Evolutionary conservation across 1,139 yeast species (phyloP), one percentile per base, ranked within the genome.

Genomic region (Lodderomyces parapsilosis): DNA sequence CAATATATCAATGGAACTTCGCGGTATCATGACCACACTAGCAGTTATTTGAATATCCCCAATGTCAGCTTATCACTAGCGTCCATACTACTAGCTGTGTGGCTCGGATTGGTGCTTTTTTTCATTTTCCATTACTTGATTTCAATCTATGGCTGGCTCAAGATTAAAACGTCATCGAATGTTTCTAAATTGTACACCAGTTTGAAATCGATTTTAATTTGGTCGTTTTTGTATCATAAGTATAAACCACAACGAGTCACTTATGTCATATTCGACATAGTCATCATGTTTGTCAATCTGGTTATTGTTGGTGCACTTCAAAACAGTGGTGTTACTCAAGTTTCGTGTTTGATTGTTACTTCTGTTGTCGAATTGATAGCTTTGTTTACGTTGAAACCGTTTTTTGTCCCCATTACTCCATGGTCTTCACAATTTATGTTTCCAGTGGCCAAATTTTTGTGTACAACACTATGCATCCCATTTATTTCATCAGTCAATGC

Each of bases 221-320:
- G 82, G 81, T 68, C 75, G 3, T 63, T 63, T 39, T 55, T 66
- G 20, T 79, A 78, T 54, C 66, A 69, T 46, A 63, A 64, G 25
- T 75, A 71, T 52, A 65, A 67, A 22, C 81, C 83, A 1, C 58
- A 65, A 20, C 61, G 64, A 45, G 66, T 74, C 1, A 60, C 57
- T 43, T 78, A 59, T 50, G 66, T 70, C 6, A 52, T 65, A 2
- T 49, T 70, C 33, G 79, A 76, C 33, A 53, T 62, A 10, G 28
- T 55, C 0, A 59, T 62, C 4, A 43, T 68, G 6, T 39, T 76
- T 1, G 25, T 63, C 2, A 67, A 68, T 45, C 66, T 71, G 51
- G 41, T 73, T 14, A 57, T 76, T 0, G 63, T 79, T 38, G 80
- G 81, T 0, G 55, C 68, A 22, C 47, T 76, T 20, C 81, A 76